Evolutionary conservation across 2,329 filamentous ascomycete species (phyloP), one percentile per base, ranked within the genome.

Genomic region (Dothideomycetes sp.): DNA sequence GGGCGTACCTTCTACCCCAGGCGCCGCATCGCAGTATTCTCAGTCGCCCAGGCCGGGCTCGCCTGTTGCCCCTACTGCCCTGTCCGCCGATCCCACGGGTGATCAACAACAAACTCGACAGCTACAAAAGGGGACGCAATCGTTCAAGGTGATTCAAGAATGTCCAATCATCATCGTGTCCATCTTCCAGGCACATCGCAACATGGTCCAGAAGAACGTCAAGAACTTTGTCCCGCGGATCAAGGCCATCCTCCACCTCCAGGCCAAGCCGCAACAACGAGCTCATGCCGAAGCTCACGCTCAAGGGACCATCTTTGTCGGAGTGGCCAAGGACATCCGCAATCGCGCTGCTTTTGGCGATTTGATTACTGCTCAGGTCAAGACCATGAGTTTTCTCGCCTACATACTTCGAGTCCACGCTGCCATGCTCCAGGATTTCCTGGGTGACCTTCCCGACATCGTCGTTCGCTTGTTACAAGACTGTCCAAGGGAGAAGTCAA

Each of bases 121-220:
- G 36, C 63, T 98, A 24, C 68, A 88, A 40, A 94, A 86, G 61
- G 91, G 91, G 19, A 95, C 95, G 85, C 86, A 94, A 58, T 98
- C 91, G 1, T 98, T 99, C 73, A 98, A 96, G 61, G 89, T 98
- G 17, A 74, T 98, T 4, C 87, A 89, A 1, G 91, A 99, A 60
- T 98, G 91, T 52, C 91, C 91, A 0, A 99, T 99, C 38, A 96
- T 98, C 31, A 91, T 99, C 3, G 91, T 98, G 1, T 96, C 89
- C 3, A 85, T 98, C 48, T 96, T 98, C 59, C 91, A 98, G 63
- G 83, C 89, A 4, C 91, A 98, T 53, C 78, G 88, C 36, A 69
- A 64, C 34, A 81, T 81, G 4, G 89, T 94, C 2, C 70, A 77
- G 29, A 73, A 80, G 41, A 95, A 95, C 53, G 88, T 98, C 37